Evolutionary conservation across 129 eudicot genomes (phyloP), one percentile per base, ranked within the genome.

Genomic region (Solidago caesia): DNA sequence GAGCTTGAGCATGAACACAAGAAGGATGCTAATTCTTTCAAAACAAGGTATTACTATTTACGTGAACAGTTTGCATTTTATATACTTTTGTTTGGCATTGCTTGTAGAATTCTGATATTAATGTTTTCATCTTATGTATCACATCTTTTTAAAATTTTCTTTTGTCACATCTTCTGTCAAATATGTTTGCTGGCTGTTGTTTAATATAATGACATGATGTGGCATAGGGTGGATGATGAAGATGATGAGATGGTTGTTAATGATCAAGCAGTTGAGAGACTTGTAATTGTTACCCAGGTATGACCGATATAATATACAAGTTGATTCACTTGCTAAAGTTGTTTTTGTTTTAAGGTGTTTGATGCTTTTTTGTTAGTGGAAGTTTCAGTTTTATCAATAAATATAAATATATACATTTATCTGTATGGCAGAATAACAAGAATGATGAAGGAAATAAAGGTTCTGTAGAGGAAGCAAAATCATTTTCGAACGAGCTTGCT

Each of bases 211-310:
- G 9, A 68, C 73, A 52, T 1, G 49, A 64, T 47, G 48, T 62
- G 46, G 45, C 51, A 27, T 60, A 90, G 96, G 88, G 81, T 85
- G 77, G 95, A 90, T 80, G 96, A 93, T 49, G 98, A 93, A 67
- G 96, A 90, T 39, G 96, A 93, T 27, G 98, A 89, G 64, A 81
- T 81, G 83, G 65, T 61, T 70, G 85, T 61, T 59, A 78, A 81
- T 66, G 96, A 93, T 80, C 92, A 84, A 52, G 96, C 87, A 67
- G 96, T 93, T 76, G 98, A 93, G 74, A 88, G 95, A 79, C 96
- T 93, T 73, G 88, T 93, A 25, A 93, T 93, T 86, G 98, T 93
- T 73, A 93, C 98, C 12, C 98, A 84, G 88, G 98, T 88, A 75
- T 79, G 82, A 44, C 68, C 57, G 41, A 8, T 46, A 44, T 45